Evolutionary conservation across 768 basidiomycete genomes (phyloP).

Genomic region (Psilocybe sp.): DNA sequence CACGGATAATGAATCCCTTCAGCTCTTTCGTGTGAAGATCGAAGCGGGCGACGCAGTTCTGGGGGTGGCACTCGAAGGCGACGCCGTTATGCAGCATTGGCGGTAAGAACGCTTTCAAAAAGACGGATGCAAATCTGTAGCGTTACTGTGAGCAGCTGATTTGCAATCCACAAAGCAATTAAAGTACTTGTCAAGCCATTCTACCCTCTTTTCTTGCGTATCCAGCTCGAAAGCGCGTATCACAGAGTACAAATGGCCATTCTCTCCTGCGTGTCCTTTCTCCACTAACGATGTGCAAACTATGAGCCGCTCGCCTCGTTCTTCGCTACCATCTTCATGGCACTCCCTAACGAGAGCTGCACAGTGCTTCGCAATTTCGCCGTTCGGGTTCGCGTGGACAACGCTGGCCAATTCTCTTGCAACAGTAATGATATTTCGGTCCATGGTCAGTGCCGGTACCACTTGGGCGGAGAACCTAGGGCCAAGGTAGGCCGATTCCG

Average conservation of each 20-base stretch:
- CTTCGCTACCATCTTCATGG: slow-evolving; percentile 45
- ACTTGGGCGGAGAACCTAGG: slow-evolving; percentile 54
- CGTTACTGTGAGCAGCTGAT: slow-evolving; percentile 4
- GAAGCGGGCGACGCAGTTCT: slow-evolving; percentile 58
- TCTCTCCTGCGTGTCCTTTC: slow-evolving; percentile 45
- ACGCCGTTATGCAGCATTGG: slow-evolving; percentile 53
- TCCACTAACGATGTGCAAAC: slow-evolving; percentile 59
- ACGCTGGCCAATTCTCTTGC: slow-evolving; percentile 55
- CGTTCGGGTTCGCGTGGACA: slow-evolving; percentile 43
- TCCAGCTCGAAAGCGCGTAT: slow-evolving; percentile 49
- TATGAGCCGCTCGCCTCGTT: slow-evolving; percentile 47
- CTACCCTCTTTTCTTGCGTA: slow-evolving; percentile 44
- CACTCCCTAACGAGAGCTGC: slow-evolving; percentile 51
- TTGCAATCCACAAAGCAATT: not conserved
- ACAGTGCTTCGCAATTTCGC: slow-evolving; percentile 54
- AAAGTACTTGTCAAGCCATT: slow-evolving; percentile 48
- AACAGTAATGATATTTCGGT: slow-evolving; percentile 47
- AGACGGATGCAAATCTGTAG: slow-evolving; percentile 43
- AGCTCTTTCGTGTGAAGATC: slow-evolving; percentile 45
- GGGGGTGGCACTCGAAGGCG: slow-evolving; percentile 58
- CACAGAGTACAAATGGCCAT: slow-evolving; percentile 43
- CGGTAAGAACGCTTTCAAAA: slow-evolving; percentile 55
- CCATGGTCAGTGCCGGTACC: slow-evolving; percentile 46
- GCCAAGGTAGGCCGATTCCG: slow-evolving; percentile 53
- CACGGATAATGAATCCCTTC: slow-evolving; percentile 54